Conservation (phyloP, 192 early-diverging fungal species). For the Coemansia sp. region DNA sequence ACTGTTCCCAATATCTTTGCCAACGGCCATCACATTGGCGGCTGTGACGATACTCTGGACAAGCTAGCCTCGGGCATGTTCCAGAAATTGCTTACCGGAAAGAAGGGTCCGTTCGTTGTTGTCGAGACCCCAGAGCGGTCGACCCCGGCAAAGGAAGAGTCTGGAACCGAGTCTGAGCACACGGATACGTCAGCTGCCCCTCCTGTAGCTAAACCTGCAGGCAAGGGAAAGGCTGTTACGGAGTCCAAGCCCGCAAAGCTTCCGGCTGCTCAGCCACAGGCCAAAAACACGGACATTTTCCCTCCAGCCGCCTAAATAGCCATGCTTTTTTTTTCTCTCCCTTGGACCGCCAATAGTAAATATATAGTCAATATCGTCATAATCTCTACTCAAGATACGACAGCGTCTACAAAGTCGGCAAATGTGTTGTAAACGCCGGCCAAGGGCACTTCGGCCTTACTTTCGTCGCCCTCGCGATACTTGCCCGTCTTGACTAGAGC, state of each 20-base stretch:
- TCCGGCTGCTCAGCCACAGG: background rate
- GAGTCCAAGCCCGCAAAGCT: background rate
- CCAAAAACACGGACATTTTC: background rate
- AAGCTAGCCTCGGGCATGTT: constrained; percentile 57
- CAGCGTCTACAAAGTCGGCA: constrained; percentile 66
- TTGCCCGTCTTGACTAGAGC: constrained; percentile 80
- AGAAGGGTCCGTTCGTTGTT: constrained; percentile 8
- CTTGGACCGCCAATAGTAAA: background rate
- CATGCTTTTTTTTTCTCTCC: background rate
- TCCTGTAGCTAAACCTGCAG: background rate
- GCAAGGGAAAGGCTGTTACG: background rate
- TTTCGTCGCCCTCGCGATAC: constrained; percentile 77
- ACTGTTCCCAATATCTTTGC: constrained; percentile 81
- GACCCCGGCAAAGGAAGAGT: background rate
- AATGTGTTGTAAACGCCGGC: constrained; percentile 67
- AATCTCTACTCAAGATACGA: constrained; percentile 33
- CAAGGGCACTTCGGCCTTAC: constrained; percentile 46
- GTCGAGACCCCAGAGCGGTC: constrained; percentile 9
- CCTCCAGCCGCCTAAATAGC: constrained; percentile 1
- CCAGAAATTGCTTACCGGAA: constrained; percentile 49
- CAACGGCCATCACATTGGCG: constrained; percentile 67
- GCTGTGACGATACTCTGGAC: constrained; percentile 59
- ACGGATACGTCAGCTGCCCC: background rate
- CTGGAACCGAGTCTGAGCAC: constrained; percentile 1
- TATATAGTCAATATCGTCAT: background rate